Conservation (phyloP, 306 rosid species). For the Lagenaria siceraria region DNA sequence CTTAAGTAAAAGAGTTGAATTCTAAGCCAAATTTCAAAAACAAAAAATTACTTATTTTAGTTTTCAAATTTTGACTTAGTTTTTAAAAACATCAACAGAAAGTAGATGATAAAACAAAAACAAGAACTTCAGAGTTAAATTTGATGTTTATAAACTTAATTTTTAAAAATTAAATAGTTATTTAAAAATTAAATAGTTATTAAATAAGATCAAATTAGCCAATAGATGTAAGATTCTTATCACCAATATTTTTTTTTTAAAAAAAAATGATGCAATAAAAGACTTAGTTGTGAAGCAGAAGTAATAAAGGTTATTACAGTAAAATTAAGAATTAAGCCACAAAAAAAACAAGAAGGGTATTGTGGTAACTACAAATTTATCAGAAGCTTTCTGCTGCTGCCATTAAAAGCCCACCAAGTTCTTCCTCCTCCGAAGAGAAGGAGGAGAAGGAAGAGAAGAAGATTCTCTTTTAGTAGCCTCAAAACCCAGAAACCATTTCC, state of each 20-base stretch:
- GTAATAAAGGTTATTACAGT: neutral
- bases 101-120: too few species aligned
- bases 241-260: neutral
- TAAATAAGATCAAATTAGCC: too few species aligned
- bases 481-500: neutral
- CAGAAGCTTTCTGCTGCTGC: neutral
- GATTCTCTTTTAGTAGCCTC: neutral
- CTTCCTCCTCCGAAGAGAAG: neutral
- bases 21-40: too few species aligned
- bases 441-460: neutral
- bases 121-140: too few species aligned
- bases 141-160: too few species aligned
- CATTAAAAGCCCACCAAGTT: constrained; percentile 6
- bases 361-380: neutral
- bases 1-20: too few species aligned
- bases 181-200: too few species aligned
- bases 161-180: too few species aligned
- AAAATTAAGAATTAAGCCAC: neutral
- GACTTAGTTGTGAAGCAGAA: neutral
- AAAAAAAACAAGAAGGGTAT: neutral
- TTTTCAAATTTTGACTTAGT: too few species aligned
- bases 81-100: too few species aligned
- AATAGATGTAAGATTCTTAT: neutral
- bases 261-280: neutral
- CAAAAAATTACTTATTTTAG: too few species aligned